These are phyloP conservation scores for Exophiala aquamarina DNA, from an alignment of 2,329 filamentous ascomycete species.

Conservation along the genomic window DNA sequence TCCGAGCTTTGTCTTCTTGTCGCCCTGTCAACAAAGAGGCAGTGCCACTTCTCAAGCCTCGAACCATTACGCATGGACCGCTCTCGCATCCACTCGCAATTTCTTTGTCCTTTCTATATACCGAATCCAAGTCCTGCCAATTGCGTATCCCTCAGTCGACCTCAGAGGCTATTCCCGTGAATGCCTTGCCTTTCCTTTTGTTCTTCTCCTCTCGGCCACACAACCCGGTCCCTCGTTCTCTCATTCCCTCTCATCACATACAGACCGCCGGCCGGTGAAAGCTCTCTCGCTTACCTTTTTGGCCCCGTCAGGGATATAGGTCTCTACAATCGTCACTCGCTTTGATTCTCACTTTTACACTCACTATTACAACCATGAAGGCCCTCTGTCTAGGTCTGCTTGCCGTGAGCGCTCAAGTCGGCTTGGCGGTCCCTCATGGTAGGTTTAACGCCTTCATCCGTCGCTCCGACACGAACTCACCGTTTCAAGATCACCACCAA, in stretches of 20 bases:
- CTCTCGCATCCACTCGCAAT: slow-evolving; percentile 17
- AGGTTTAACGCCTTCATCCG: slow-evolving; percentile 5
- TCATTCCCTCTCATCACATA: no score
- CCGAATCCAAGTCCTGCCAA: slow-evolving; percentile 6
- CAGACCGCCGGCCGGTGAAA: slow-evolving; percentile 16
- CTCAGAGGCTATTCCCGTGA: slow-evolving; percentile 7
- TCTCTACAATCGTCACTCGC: slow-evolving; percentile 3
- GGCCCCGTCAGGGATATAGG: slow-evolving; percentile 4
- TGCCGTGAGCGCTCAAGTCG: slow-evolving; percentile 17
- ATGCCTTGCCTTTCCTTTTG: neutral
- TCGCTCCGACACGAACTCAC: slow-evolving; percentile 8
- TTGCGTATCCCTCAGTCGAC: slow-evolving; percentile 15
- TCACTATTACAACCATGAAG: slow-evolving; percentile 17
- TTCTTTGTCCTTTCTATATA: slow-evolving; percentile 16
- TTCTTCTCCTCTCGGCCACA: slow-evolving; percentile 1
- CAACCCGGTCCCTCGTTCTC: neutral
- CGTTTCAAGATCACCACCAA: slow-evolving; percentile 14
- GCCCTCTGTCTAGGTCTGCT: slow-evolving; percentile 11
- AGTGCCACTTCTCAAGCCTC: slow-evolving; percentile 9
- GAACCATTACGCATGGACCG: slow-evolving; percentile 18
- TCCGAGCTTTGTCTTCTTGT: slow-evolving; percentile 24
- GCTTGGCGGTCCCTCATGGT: slow-evolving; percentile 24
- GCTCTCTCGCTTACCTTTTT: slow-evolving; percentile 16
- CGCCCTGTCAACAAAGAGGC: slow-evolving; percentile 21
- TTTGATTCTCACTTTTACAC: slow-evolving; percentile 5